Base-by-base conservation (phyloP, 352 stramenopile species). In the Globisporangium yorkense region DNA sequence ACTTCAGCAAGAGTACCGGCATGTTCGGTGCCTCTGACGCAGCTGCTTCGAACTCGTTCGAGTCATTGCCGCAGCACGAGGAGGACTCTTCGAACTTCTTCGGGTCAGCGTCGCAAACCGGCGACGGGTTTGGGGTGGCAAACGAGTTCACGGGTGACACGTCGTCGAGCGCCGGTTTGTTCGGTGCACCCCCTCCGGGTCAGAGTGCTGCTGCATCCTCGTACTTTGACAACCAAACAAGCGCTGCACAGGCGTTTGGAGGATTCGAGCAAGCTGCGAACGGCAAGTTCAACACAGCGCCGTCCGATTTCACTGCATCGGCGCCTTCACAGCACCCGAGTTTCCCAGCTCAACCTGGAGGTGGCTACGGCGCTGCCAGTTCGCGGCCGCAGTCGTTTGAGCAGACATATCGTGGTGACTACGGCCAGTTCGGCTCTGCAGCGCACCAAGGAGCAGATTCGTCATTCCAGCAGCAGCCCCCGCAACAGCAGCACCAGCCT, bases 251-350 rank as follows among this genome's bases (percentile, higher is more conserved):
- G 46, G 53, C 57, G 16, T 68, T 68, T 31, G 43, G 62, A 15
- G 62, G 62, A 7, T 73, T 77, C 66, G 52, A 53, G 39, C 56
- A 56, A 27, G 72, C 64, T 20, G 10, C 37, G 15, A 20, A 35
- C 13, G 15, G 24, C 49, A 64, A 29, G 35, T 68, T 68, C 12
- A 41, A 29, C 31, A 46, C 57, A 13, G 21, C 41, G 7, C 63
- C 71, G 15, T 73, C 73, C 7, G 59, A 73, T 31, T 77, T 80
- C 49, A 83, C 81, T 57, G 71, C 71, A 3, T 71, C 66, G n/a
- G 39, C 63, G 5, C 56, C 63, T 33, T 49, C 54, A 24, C 59
- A 69, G n/a, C 63, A 75, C 44, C 8, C 43, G 43, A 21, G 37
- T 18, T 6, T 21, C 6, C 41, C 41, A 12, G 16, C 41, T n/a